Base-by-base conservation (phyloP, 768 basidiomycete genomes). In the Auriscalpium vulgare region DNA sequence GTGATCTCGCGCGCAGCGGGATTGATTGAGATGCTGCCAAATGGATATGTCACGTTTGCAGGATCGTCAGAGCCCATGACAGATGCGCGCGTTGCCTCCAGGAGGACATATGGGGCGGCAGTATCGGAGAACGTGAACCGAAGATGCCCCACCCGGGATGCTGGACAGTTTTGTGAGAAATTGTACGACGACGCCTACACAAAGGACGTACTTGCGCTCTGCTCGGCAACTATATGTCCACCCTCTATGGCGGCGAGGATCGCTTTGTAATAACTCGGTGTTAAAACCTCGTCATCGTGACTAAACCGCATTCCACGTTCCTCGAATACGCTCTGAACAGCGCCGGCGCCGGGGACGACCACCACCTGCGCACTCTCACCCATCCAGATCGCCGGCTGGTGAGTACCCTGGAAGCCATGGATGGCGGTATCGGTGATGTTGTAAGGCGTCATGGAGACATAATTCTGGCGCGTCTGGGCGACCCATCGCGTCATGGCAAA, bases 301-400 rank as follows among this genome's bases (percentile, higher is more conserved):
- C 68, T 75, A 62, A 83, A 80, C 1, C 56, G 58, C 68, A 88
- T 71, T 1, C 83, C 84, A 9, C 87, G 75, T 47, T 79, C 69
- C 45, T 83, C 81, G 57, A 89, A 87, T 5, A 72, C 72, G 9
- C 76, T 70, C 43, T 75, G 75, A 1, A 88, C 71, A 4, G 64
- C 55, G 16, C 78, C 78, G 8, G 68, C 67, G 7, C 87, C 86
- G 10, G 87, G 85, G 34, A 77, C 75, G 23, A 89, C 72, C 5
- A 79, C 74, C 3, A 83, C 78, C 48, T 80, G 79, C 0, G 79
- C 87, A 59, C 82, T 87, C 62, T 88, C 87, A 2, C 85, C 89
- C 88, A 92, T 91, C 89, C 88, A 91, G 38, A 92, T 91, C 0
- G 90, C 90, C 10, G 89, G 88, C 61, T 90, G 90, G 53, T 88